phyloP scores from a whole-genome alignment of 192 early-diverging fungal genomes.

The Coemansia sp. region DNA sequence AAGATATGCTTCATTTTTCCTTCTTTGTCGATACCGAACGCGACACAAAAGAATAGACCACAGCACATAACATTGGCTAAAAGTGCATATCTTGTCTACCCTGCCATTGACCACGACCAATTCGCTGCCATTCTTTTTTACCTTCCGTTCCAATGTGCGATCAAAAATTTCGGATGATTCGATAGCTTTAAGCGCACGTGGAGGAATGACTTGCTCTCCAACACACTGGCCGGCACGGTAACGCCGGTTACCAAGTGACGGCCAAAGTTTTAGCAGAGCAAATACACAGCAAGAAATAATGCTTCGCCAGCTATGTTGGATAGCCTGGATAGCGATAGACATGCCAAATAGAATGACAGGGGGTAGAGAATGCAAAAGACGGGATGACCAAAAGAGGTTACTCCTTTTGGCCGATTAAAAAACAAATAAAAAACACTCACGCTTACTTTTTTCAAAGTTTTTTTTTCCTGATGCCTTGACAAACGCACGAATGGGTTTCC shows the following conservation, averaged over 20 bases:
- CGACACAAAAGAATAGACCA: not conserved
- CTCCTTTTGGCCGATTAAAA: not conserved
- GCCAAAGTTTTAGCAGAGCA: too few relatives aligned
- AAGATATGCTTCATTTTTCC: too few relatives aligned
- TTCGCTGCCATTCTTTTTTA: too few relatives aligned
- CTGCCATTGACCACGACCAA: too few relatives aligned
- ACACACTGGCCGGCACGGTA: too few relatives aligned
- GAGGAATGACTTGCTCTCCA: too few relatives aligned
- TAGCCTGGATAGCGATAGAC: not conserved
- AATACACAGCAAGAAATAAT: too few relatives aligned
- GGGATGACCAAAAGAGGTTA: not conserved
- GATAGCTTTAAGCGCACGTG: too few relatives aligned
- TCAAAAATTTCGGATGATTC: too few relatives aligned
- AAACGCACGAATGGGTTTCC: conserved; percentile 5
- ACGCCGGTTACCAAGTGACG: too few relatives aligned
- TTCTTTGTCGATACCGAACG: too few relatives aligned
- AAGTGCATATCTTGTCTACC: not conserved
- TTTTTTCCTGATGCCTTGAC: not conserved
- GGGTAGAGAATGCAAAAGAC: not conserved
- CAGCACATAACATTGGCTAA: not conserved
- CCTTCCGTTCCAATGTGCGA: too few relatives aligned
- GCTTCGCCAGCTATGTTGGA: not conserved
- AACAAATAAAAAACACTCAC: not conserved
- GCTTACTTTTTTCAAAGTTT: not conserved
- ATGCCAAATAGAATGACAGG: not conserved